phyloP scores from a whole-genome alignment of 345 rosid genomes.

The Lepidium didymum region DNA sequence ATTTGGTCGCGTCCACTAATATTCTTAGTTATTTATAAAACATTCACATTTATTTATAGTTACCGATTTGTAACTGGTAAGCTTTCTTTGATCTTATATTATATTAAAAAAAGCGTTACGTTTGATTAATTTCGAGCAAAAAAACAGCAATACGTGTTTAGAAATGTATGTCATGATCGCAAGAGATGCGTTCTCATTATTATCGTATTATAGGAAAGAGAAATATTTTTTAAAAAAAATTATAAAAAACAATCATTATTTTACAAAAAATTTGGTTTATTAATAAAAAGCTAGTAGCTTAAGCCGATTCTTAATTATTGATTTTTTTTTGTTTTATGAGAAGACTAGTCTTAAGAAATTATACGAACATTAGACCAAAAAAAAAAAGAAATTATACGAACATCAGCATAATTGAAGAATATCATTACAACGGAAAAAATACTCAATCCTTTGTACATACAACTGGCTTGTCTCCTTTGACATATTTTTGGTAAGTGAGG shows the following conservation, averaged over 20 bases:
- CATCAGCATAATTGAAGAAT: slow-evolving; percentile 6
- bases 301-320: neutral
- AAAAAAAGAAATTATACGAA: neutral
- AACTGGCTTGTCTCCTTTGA: slow-evolving; percentile 22
- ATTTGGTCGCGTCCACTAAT: slow-evolving; percentile 18
- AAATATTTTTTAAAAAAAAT: neutral
- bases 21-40: neutral
- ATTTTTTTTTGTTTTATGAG: neutral
- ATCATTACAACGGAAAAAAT: slow-evolving; percentile 7
- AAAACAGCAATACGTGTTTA: slow-evolving; percentile 6
- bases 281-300: slow-evolving; percentile 4
- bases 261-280: neutral
- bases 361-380: neutral
- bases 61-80: neutral
- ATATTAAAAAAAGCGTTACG: neutral
- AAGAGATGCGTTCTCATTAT: slow-evolving; percentile 13
- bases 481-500: neutral
- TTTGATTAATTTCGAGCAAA: slow-evolving; percentile 4
- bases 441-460: slow-evolving; percentile 13
- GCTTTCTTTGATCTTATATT: neutral
- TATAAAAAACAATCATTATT: neutral
- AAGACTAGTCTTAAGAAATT: neutral
- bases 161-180: slow-evolving; percentile 5
- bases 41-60: neutral
- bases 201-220: slow-evolving; percentile 21